Conservation (phyloP, 1,284 basidiomycete genomes). For the Tylopilus sp. region DNA sequence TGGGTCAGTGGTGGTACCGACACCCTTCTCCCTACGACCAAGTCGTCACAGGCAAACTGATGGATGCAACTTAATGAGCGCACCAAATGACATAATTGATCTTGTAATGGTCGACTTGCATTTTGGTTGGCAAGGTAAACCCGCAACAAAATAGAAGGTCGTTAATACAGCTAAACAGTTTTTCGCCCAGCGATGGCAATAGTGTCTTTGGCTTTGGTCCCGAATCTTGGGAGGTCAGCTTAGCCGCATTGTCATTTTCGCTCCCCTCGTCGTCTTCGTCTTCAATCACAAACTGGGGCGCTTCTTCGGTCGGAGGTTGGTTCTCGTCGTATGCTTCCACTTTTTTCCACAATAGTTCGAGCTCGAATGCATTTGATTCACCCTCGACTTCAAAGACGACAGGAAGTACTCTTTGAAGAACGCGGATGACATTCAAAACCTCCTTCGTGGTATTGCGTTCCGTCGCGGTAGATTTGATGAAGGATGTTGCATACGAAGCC, state of each 20-base stretch:
- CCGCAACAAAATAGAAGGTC: constrained; percentile 89
- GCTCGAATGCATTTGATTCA: constrained; percentile 63
- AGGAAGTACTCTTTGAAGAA: constrained; percentile 82
- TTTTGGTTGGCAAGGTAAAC: constrained; percentile 77
- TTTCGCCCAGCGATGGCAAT: constrained; percentile 72
- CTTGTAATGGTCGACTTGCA: constrained; percentile 77
- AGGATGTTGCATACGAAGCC: constrained; percentile 61
- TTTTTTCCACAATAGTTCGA: constrained; percentile 70
- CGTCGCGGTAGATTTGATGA: constrained; percentile 53
- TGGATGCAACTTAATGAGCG: constrained; percentile 24
- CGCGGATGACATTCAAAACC: constrained; percentile 81
- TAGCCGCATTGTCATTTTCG: constrained; percentile 24
- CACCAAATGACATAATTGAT: constrained; percentile 84
- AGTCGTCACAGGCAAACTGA: constrained; percentile 13
- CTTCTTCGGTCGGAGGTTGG: constrained; percentile 27
- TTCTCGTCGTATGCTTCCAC: constrained; percentile 43
- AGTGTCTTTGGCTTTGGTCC: constrained; percentile 38
- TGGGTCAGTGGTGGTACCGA: constrained; percentile 75
- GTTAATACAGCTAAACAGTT: constrained; percentile 70
- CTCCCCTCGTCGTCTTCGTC: constrained; percentile 53
- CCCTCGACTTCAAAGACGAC: constrained; percentile 80
- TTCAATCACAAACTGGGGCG: constrained; percentile 75
- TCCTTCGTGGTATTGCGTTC: constrained; percentile 74
- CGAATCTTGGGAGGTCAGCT: constrained; percentile 11
- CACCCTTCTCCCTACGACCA: constrained; percentile 74